Evolutionary conservation across 2,329 filamentous ascomycete species (phyloP), one percentile per base, ranked within the genome.

Genomic region (Trichoderma pleuroti): DNA sequence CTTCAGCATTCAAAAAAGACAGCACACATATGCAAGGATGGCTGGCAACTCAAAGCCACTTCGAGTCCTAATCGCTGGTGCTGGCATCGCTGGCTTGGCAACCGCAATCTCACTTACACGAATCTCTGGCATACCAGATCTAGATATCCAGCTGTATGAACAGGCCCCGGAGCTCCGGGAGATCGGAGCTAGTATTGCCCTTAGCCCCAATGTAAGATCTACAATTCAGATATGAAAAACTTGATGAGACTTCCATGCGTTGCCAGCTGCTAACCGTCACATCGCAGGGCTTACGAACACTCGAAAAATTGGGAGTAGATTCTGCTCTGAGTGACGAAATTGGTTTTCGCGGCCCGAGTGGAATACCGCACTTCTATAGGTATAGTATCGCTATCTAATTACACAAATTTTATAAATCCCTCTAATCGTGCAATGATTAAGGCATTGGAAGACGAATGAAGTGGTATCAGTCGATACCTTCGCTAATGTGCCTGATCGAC

Each of bases 281-380:
- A 46, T 21, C 18, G 34, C 52, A 70, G 68, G 73, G 85, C 2
- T 81, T 87, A 79, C 81, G 84, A 54, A 85, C 85, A 0, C 76
- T 87, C 70, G 84, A 86, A 60, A 82, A 82, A 28, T 80, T 86
- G 1, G 85, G 86, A 10, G 82, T 86, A 34, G 54, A 81, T 46
- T 80, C 82, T 63, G 83, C 83, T 2, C 77, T 86, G 14, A 75
- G 76, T 5, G 80, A 83, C 21, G 77, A 79, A 28, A 72, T 83
- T 10, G 82, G 80, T 0, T 84, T 83, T 60, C 79, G 81, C 73
- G 74, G 82, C 73, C 62, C 68, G 21, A 70, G 52, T n/a, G 68
- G 68, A 26, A 70, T 70, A 34, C 68, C 68, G 12, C 68, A 70
- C 4, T 52, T 70, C 26, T 70, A 32, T 14, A 66, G 68, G 68